Conservation (phyloP, 176 grass and related monocot genomes). For the Phragmites australis region DNA sequence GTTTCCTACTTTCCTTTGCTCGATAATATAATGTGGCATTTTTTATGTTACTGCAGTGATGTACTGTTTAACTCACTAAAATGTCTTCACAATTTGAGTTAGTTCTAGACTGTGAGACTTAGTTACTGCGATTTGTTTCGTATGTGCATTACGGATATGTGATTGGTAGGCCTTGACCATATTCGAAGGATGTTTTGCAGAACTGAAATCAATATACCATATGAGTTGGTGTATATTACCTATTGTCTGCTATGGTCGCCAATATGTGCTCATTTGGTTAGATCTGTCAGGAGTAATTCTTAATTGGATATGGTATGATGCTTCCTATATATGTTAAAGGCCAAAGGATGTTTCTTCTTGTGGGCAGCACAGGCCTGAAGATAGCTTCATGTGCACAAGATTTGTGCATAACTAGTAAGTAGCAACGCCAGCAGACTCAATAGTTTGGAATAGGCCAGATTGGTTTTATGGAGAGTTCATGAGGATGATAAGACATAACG, state of each 20-base stretch:
- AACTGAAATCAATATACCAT: not conserved
- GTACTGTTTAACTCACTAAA: not conserved
- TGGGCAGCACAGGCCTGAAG: not conserved
- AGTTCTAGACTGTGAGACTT: constrained; percentile 31
- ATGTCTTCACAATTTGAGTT: not conserved
- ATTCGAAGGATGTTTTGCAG: not conserved
- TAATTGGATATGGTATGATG: not conserved
- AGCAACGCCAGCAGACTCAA: not conserved
- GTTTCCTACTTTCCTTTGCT: not conserved
- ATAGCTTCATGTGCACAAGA: not conserved
- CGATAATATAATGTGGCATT: not conserved
- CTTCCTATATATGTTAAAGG: not conserved
- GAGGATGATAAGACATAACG: not conserved
- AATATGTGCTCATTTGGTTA: not conserved
- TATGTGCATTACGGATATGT: not conserved
- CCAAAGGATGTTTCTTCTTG: constrained; percentile 2
- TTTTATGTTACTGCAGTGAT: not conserved
- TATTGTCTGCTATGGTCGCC: not conserved
- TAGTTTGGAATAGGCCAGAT: not conserved
- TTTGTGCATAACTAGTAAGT: not conserved
- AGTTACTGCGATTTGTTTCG: not conserved
- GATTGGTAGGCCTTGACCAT: not conserved
- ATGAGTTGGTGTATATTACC: not conserved
- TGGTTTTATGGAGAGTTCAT: not conserved
- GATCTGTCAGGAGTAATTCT: not conserved